phyloP scores from a whole-genome alignment of 345 rosid genomes.

The Nasturtium officinale region DNA sequence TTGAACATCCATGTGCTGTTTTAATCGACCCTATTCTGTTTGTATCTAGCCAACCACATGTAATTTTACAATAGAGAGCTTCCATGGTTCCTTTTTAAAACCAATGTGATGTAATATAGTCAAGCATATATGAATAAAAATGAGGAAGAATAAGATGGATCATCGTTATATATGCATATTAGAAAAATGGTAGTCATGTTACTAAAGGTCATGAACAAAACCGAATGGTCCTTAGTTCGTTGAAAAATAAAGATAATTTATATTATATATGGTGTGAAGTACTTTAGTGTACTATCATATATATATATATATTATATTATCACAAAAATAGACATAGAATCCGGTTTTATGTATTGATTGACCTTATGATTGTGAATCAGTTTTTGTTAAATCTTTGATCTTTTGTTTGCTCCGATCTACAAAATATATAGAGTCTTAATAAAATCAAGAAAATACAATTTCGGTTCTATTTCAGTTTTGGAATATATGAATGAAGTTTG shows the following conservation, averaged over 20 bases:
- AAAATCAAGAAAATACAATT: not conserved
- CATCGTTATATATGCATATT: not conserved
- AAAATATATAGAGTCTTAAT: not conserved
- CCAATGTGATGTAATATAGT: conserved; percentile 2
- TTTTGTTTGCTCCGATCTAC: not conserved
- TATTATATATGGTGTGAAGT: not conserved
- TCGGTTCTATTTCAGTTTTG: not conserved
- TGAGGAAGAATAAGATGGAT: not conserved
- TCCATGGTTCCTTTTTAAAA: conserved; percentile 1
- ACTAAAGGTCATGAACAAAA: not conserved
- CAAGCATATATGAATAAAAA: not conserved
- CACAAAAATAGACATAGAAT: not conserved
- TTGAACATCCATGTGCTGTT: conserved; percentile 44
- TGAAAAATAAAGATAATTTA: not conserved
- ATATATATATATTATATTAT: too few species aligned
- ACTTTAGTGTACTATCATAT: not conserved
- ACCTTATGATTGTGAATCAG: not conserved
- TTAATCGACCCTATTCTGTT: conserved; percentile 38
- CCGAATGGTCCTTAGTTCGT: not conserved
- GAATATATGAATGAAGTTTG: not conserved
- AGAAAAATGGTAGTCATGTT: not conserved
- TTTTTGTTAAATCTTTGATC: not conserved
- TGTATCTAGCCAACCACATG: conserved; percentile 45
- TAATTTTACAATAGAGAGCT: conserved; percentile 30
- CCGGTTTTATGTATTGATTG: not conserved